Base-by-base conservation (phyloP, 2,329 filamentous ascomycete species). In the Madurella mycetomatis region DNA sequence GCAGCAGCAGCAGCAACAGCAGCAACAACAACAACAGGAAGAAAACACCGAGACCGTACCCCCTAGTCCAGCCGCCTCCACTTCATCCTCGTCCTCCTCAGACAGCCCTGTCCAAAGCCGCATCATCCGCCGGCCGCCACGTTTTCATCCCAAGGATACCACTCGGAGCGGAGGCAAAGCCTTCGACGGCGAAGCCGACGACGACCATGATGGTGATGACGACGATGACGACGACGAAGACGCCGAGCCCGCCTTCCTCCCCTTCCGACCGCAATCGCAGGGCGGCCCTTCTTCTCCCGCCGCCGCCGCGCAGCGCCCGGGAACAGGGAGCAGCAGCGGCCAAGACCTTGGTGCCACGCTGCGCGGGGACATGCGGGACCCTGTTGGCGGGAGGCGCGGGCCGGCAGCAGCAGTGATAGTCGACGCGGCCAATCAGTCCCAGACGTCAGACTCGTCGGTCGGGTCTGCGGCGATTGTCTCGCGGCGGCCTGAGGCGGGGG, bases 401-500 rank as follows among this genome's bases (percentile, higher is more conserved):
- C 41, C n/a, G 41, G 34, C 19, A 39, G 41, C 31, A 18, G 15
- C 45, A 11, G 11, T 12, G 34, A 37, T 12, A 9, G 4, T 15
- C 9, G 46, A 44, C 32, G 40, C 25, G 15, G 25, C 70, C 2
- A 72, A 76, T 44, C 71, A 73, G 40, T 82, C 79, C 0, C 78
- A 82, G 53, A 83, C 80, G 1, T 84, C 81, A 0, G 82, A 87
- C 62, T 88, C 86, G 1, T 85, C 85, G 2, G 73, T 76, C 0
- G 77, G 79, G 56, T 84, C 81, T 17, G 72, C 72, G 1, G 72
- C 77, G 2, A 68, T 74, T 17, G 60, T 72, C 5, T 49, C 69
- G 53, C 65, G 56, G 62, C 67, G 49, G 67, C 56, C 30, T 56
- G 63, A n/a, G 67, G 69, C 9, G 34, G 34, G 34, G 9, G 11